A percentile compares a stretch with the other conserved stretches of the same genome.
Evolutionary conservation across 306 rosid species (phyloP).

Genomic region (Lathyrus oleraceus): DNA sequence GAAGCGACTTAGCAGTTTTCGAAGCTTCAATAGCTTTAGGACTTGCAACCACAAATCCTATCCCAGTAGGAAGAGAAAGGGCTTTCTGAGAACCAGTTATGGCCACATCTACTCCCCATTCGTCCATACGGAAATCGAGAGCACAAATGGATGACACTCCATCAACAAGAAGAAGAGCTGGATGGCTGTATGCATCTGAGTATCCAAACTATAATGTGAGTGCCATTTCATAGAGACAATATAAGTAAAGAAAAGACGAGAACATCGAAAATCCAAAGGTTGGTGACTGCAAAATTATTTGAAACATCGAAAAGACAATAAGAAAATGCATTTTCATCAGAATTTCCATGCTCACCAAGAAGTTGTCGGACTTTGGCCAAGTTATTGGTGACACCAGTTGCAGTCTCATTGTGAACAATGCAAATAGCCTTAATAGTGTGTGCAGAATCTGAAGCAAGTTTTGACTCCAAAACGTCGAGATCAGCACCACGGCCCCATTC

Average conservation of each 20-base stretch:
- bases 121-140: conserved; percentile 98
- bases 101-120: conserved; percentile 98
- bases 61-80: conserved; percentile 96
- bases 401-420: conserved; percentile 98
- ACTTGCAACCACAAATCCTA: conserved; percentile 89
- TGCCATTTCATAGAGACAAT: neutral
- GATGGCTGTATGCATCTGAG: conserved; percentile 82
- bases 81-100: conserved; percentile 98
- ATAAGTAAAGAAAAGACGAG: neutral
- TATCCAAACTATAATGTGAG: conserved; percentile 35
- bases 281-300: conserved; percentile 5
- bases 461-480: conserved; percentile 82
- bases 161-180: conserved; percentile 94
- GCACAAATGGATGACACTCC: conserved; percentile 99
- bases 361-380: conserved; percentile 75
- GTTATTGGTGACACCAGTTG: conserved; percentile 94
- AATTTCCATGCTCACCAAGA: conserved; percentile 60
- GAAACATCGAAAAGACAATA: neutral
- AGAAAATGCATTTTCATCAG: conserved; percentile 9
- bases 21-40: conserved; percentile 93
- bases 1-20: conserved; percentile 71
- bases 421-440: conserved; percentile 94
- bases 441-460: conserved; percentile 71
- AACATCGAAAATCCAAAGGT: neutral
- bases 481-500: conserved; percentile 97